These are phyloP conservation scores for Sanghuangporus baumii DNA, from an alignment of 1,284 basidiomycete genomes.

Conservation along the genomic window DNA sequence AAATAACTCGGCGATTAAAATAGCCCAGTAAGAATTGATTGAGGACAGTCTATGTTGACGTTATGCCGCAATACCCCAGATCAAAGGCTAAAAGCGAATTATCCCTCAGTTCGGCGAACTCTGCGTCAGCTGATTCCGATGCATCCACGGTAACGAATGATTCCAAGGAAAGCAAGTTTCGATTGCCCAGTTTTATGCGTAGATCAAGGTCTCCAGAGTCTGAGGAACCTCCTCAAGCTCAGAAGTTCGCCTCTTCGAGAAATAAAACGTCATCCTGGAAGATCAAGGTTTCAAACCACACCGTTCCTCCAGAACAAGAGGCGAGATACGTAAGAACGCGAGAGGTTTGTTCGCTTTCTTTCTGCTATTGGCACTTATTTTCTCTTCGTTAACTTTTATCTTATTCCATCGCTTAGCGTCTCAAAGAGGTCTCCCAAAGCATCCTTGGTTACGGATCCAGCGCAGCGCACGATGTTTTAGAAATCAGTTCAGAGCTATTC, in stretches of 20 bases:
- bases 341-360: neutral
- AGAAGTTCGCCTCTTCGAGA: neutral
- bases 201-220: neutral
- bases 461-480: conserved; percentile 42
- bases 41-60: neutral
- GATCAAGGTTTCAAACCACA: neutral
- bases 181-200: neutral
- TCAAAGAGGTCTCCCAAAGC: conserved; percentile 27
- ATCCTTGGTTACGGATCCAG: conserved; percentile 39
- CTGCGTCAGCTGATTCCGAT: neutral
- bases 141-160: neutral
- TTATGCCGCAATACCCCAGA: neutral
- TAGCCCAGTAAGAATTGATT: neutral
- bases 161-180: neutral
- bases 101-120: neutral
- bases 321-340: neutral
- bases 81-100: neutral
- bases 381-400: neutral
- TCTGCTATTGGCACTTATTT: too few species aligned
- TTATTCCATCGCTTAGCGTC: neutral
- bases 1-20: neutral
- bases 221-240: neutral
- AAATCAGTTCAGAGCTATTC: conserved; percentile 40
- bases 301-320: conserved; percentile 8
- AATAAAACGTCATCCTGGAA: neutral